Evolutionary conservation across 257 asterid genomes (phyloP), one percentile per base, ranked within the genome.

Genomic region (Solanum pimpinellifolium): DNA sequence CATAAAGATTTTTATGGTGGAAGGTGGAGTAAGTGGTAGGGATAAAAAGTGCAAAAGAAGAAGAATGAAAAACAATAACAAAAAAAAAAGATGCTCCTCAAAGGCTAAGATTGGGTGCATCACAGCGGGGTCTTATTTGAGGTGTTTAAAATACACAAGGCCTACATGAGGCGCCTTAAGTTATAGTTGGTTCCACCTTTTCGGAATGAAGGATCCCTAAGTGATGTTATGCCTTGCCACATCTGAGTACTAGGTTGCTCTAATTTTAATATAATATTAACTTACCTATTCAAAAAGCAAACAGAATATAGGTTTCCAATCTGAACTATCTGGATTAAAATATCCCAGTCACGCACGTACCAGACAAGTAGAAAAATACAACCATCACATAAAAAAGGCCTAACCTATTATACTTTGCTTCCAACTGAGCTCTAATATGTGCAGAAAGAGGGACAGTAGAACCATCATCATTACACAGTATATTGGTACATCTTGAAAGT

Each of bases 381-480:
- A 86, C 27, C 47, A 37, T 27, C 73, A 86, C 42, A 44, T 81
- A 56, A 29, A 59, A 81, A 42, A 66, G 87, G 77, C 81, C 86
- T 75, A 86, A 96, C 99, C 98, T 94, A 90, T 90, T 91, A 91
- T 95, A 97, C 87, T 90, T 94, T 46, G 96, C 91, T 90, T 96
- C 99, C 87, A 96, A 87, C 93, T 94, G 93, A 37, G 97, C 92
- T 90, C 96, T 96, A 87, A 93, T 92, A 88, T 94, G 94, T 44
- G 98, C 88, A 68, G 98, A 93, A 80, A 97, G 90, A 76, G 92
- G 97, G 89, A 92, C 88, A 16, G 96, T 94, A 72, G 97, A 93
- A 87, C 99, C 99, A 86, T 95, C 98, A 90, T 92, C 94, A 89
- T 97, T 97, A 92, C 99, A 95, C 89, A 97, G 91, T 86, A 97